Conservation (phyloP, 1,284 basidiomycete genomes). For the Heterobasidion occidentale region DNA sequence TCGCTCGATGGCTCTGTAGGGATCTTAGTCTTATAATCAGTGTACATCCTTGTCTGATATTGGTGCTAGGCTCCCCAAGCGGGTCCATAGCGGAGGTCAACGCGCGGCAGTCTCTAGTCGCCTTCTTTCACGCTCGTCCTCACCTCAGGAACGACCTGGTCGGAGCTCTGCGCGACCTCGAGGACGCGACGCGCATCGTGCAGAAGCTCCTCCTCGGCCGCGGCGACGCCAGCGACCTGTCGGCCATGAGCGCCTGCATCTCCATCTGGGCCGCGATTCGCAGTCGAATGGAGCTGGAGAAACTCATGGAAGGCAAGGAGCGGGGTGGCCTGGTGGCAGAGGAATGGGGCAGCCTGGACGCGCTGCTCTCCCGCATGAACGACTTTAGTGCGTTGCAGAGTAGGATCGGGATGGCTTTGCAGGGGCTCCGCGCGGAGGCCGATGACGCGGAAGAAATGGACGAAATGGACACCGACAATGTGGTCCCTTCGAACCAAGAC, state of each 20-base stretch:
- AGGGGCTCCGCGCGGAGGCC: slow-evolving; percentile 15
- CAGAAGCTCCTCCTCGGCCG: slow-evolving; percentile 72
- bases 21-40: not conserved
- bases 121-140: slow-evolving; percentile 58
- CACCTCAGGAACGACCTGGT: slow-evolving; percentile 67
- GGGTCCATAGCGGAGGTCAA: slow-evolving; percentile 70
- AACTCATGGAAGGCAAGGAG: slow-evolving; percentile 38
- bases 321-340: slow-evolving; percentile 18
- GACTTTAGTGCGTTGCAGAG: slow-evolving; percentile 49
- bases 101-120: slow-evolving; percentile 73
- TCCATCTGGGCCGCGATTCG: slow-evolving; percentile 47
- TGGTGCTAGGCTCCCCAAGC: slow-evolving; percentile 69
- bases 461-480: slow-evolving; percentile 7
- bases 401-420: slow-evolving; percentile 54
- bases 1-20: slow-evolving; percentile 69
- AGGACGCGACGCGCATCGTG: slow-evolving; percentile 72
- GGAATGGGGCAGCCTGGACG: slow-evolving; percentile 50
- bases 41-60: not conserved
- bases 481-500: not conserved
- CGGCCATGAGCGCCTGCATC: slow-evolving; percentile 56
- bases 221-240: slow-evolving; percentile 62
- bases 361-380: slow-evolving; percentile 48
- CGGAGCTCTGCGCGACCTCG: slow-evolving; percentile 47
- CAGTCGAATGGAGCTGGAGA: slow-evolving; percentile 47
- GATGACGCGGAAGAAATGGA: slow-evolving; percentile 3